These are phyloP conservation scores for Fusarium guadeloupense DNA, from an alignment of 2,329 filamentous ascomycete species.

Conservation along the genomic window DNA sequence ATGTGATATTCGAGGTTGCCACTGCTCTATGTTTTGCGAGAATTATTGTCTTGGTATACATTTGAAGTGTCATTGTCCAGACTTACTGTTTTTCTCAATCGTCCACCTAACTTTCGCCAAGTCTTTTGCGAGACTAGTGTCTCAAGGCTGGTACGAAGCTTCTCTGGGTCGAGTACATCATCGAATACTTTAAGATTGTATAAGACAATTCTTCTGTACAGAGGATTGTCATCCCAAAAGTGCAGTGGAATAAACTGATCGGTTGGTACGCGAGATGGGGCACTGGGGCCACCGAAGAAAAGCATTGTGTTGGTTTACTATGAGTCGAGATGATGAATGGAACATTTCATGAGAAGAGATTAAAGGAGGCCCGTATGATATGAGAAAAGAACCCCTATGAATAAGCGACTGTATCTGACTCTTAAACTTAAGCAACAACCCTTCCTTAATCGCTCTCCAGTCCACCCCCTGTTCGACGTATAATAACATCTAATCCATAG, in stretches of 20 bases:
- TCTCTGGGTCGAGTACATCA: constrained; percentile 12
- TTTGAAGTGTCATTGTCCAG: background rate
- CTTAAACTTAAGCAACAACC: too few species aligned
- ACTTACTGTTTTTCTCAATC: background rate
- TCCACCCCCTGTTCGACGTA: too few species aligned
- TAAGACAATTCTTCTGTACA: constrained; percentile 12
- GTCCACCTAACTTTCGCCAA: background rate
- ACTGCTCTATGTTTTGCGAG: too few species aligned
- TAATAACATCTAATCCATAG: too few species aligned
- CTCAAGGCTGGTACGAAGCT: constrained; percentile 14
- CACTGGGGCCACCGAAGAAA: background rate
- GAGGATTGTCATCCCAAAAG: background rate
- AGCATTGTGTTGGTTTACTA: background rate
- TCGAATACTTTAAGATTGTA: constrained; percentile 20
- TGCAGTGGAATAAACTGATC: background rate
- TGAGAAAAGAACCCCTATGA: too few species aligned
- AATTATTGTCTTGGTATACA: too few species aligned
- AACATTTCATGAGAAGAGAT: too few species aligned
- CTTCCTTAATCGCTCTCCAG: too few species aligned
- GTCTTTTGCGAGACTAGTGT: background rate
- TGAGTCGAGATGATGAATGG: background rate
- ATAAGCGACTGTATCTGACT: too few species aligned
- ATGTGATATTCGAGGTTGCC: too few species aligned
- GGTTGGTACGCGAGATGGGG: background rate
- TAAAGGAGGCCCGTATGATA: too few species aligned